Evolutionary conservation across 352 stramenopile species (phyloP).

Genomic region (Poterioochromonas sp.): DNA sequence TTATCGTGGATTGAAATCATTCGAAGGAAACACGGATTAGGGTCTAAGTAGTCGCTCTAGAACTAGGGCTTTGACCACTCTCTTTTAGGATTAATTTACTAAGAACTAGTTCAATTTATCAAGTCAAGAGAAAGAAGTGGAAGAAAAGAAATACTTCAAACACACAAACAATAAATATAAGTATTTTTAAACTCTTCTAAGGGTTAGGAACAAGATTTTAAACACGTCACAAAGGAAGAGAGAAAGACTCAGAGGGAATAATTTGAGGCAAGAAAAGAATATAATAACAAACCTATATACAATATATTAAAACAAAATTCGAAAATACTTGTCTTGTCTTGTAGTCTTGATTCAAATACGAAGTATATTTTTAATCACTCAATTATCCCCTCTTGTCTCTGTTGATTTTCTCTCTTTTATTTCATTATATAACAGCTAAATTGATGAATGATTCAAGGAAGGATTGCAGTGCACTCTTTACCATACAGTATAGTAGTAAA

Average conservation of each 20-base stretch:
- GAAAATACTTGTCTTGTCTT: too few species aligned
- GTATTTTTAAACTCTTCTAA: background rate
- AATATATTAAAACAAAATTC: too few species aligned
- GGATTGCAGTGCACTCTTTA: too few species aligned
- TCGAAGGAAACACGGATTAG: background rate
- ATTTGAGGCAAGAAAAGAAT: too few species aligned
- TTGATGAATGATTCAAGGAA: background rate
- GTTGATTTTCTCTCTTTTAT: background rate
- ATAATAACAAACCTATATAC: too few species aligned
- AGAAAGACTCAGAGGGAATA: too few species aligned
- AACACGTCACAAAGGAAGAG: too few species aligned
- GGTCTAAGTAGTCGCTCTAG: background rate
- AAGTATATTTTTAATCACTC: background rate
- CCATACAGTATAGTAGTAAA: too few species aligned
- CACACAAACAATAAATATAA: background rate
- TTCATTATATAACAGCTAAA: background rate
- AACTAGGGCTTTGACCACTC: background rate
- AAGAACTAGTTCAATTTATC: background rate
- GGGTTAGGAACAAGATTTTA: background rate
- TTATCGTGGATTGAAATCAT: conserved; percentile 17
- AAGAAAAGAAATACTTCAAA: background rate
- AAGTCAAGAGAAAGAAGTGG: background rate
- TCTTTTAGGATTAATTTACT: background rate
- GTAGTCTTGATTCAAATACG: too few species aligned
- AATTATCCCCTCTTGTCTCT: background rate